phyloP scores from a whole-genome alignment of 1,284 basidiomycete species.

The Apiotrichum mycotoxinovorans region DNA sequence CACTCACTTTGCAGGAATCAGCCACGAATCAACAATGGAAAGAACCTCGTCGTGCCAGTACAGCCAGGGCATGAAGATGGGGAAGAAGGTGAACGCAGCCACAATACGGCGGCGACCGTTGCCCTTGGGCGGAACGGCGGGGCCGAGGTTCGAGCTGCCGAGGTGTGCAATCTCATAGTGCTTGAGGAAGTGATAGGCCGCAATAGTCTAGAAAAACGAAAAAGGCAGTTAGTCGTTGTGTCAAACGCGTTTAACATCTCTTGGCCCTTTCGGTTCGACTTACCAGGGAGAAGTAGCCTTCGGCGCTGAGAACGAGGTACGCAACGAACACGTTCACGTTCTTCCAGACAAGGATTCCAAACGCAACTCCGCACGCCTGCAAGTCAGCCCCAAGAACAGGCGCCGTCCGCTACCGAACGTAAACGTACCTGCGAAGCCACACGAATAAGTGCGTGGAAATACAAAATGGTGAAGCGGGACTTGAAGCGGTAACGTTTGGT shows the following conservation, averaged over 20 bases:
- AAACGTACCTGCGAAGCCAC: constrained; percentile 15
- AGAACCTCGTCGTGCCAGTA: constrained; percentile 12
- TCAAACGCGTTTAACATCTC: not conserved
- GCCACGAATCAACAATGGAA: constrained; percentile 20
- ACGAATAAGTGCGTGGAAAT: constrained; percentile 17
- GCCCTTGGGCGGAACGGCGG: not conserved
- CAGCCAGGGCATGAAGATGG: constrained; percentile 14
- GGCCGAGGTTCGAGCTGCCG: constrained; percentile 10
- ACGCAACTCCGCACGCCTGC: constrained; percentile 16
- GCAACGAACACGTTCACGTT: constrained; percentile 21
- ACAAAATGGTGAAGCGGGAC: constrained; percentile 21
- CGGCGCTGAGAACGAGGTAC: constrained; percentile 30
- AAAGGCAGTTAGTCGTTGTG: not conserved
- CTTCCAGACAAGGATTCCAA: constrained; percentile 16
- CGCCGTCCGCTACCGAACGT: too few relatives aligned
- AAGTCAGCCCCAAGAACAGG: not conserved
- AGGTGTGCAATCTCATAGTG: constrained; percentile 14
- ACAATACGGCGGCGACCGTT: not conserved
- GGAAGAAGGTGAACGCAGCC: not conserved
- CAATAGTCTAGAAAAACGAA: constrained; percentile 9
- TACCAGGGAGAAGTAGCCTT: constrained; percentile 36
- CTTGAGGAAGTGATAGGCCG: constrained; percentile 20
- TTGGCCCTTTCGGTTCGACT: too few relatives aligned
- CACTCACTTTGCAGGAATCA: constrained; percentile 21
- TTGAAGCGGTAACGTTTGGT: constrained; percentile 16